These are phyloP conservation scores for Phanerochaete sordida DNA, from an alignment of 768 basidiomycete species.

Conservation along the genomic window DNA sequence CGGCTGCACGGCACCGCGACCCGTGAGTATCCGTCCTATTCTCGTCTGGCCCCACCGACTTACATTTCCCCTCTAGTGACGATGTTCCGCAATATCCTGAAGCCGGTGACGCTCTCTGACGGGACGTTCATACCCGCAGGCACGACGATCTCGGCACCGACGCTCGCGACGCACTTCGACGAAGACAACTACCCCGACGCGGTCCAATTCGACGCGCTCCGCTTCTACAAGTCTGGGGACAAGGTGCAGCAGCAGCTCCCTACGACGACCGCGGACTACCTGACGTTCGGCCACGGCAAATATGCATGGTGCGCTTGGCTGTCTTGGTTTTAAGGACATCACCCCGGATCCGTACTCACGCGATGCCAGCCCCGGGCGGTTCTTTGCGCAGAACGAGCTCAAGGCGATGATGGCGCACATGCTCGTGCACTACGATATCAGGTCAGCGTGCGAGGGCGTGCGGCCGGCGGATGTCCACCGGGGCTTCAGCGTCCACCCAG, in stretches of 20 bases:
- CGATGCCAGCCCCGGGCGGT: slow-evolving; percentile 33
- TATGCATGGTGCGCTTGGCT: slow-evolving; percentile 22
- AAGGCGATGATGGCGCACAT: slow-evolving; percentile 32
- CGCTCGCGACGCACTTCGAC: slow-evolving; percentile 28
- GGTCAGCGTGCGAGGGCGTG: slow-evolving; percentile 23
- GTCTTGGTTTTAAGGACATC: neutral
- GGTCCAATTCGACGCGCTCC: slow-evolving; percentile 37
- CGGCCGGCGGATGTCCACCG: slow-evolving; percentile 20
- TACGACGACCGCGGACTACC: slow-evolving; percentile 12
- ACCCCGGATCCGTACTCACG: no score
- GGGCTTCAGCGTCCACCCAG: slow-evolving; percentile 14
- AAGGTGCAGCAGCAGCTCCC: slow-evolving; percentile 9
- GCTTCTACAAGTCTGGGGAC: slow-evolving; percentile 25
- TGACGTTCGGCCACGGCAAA: slow-evolving; percentile 24
- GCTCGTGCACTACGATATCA: slow-evolving; percentile 29
- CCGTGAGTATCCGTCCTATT: slow-evolving; percentile 15
- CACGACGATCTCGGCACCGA: slow-evolving; percentile 29
- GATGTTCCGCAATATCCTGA: slow-evolving; percentile 25
- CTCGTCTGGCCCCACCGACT: neutral
- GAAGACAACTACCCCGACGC: slow-evolving; percentile 29
- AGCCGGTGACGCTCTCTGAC: slow-evolving; percentile 39
- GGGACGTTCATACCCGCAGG: slow-evolving; percentile 39
- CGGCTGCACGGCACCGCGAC: slow-evolving; percentile 20
- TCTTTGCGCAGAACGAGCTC: slow-evolving; percentile 32
- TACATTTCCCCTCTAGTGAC: slow-evolving; percentile 15